Base-by-base conservation (phyloP, 2,329 filamentous ascomycete genomes). In the Epichloe sp. region DNA sequence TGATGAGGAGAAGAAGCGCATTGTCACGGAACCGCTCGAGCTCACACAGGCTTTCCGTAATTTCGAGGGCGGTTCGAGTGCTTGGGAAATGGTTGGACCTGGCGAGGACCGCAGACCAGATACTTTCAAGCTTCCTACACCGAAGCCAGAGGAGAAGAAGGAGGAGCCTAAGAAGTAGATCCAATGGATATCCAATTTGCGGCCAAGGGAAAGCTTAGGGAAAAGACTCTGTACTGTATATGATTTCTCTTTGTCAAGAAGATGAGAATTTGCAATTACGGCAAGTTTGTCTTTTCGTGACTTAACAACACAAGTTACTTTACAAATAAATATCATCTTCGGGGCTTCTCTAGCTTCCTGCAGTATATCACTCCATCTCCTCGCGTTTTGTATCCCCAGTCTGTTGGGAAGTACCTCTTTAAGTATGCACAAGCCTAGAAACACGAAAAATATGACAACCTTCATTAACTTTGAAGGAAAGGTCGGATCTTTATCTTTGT, bases 1-100 rank as follows among this genome's bases (percentile, higher is more conserved):
- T 66, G 93, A 98, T 60, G 93, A 98, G 73, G 94, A 98, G 79
- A 98, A 96, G 86, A 98, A 98, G 82, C 82, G 93, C 56, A 96
- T 98, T 65, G 91, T 98, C 54, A 91, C 94, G 35, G 94, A 98
- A 77, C 93, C 94, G 41, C 77, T 98, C 47, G 93, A 98, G 75
- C 79, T 98, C 70, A 97, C 93, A 14, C 93, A 98, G 72, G 93
- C 94, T 7, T 98, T 94, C 82, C 83, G 93, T 61, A 97, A 98
- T 75, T 98, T 98, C 65, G 90, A 96, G 72, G 89, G 90, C 55
- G 88, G 89, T 52, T 82, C 82, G 45, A 82, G 83, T 57, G 78
- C 78, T 14, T 83, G 80, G 80, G 80, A 83, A 73, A 80, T 77
- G 58, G 70, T 84, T 56, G 80, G 78, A 53, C 58, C 78, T 55